phyloP scores from a whole-genome alignment of 768 basidiomycete genomes.

The Russula emetica region DNA sequence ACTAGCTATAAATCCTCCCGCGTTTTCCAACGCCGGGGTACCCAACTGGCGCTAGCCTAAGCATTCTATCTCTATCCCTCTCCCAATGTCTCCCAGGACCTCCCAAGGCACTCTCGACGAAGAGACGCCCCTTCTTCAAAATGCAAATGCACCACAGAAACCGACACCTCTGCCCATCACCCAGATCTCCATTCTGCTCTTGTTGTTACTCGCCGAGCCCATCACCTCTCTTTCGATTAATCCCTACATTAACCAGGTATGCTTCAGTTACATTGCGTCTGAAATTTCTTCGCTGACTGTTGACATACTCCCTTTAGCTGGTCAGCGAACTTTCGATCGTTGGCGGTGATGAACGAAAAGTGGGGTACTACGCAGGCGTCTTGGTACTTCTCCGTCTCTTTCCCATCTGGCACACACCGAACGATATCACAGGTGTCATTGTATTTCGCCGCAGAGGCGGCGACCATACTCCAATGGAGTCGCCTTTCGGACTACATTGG shows the following conservation, averaged over 20 bases:
- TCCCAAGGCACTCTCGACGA: slow-evolving; percentile 2
- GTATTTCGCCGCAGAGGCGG: slow-evolving; percentile 45
- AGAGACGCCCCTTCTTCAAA: slow-evolving; percentile 15
- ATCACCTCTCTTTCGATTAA: slow-evolving; percentile 35
- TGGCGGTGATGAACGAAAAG: slow-evolving; percentile 42
- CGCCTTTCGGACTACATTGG: slow-evolving; percentile 45
- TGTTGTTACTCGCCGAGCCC: slow-evolving; percentile 15
- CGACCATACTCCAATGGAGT: slow-evolving; percentile 46
- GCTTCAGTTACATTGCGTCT: not conserved
- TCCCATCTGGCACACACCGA: not conserved
- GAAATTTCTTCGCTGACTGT: not conserved
- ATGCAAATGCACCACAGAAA: not conserved
- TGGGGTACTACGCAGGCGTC: slow-evolving; percentile 49
- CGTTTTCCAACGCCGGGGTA: slow-evolving; percentile 27
- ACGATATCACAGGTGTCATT: slow-evolving; percentile 40
- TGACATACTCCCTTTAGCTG: slow-evolving; percentile 35
- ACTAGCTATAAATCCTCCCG: slow-evolving; percentile 29
- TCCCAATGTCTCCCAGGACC: slow-evolving; percentile 32
- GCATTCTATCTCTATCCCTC: slow-evolving; percentile 19
- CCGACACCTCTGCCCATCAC: slow-evolving; percentile 14
- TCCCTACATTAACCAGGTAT: slow-evolving; percentile 50
- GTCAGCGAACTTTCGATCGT: slow-evolving; percentile 42
- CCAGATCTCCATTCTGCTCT: slow-evolving; percentile 13
- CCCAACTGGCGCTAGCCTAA: not conserved
- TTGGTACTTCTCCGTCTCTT: slow-evolving; percentile 37